Conservation (phyloP, 345 rosid species). For the Boechera divaricarpa region DNA sequence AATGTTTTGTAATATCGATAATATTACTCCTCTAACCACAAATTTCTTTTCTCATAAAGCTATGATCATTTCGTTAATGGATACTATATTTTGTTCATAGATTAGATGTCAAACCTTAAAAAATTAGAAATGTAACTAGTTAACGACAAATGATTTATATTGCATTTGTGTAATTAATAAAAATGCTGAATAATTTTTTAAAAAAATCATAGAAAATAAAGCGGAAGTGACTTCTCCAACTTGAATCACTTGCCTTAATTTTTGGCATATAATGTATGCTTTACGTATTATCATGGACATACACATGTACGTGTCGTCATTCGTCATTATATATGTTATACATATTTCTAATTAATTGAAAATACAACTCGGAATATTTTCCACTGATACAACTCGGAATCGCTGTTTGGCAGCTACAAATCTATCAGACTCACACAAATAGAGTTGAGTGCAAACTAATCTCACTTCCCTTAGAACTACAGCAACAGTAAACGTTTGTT, state of each 20-base stretch:
- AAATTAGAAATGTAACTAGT: background rate
- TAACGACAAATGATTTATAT: background rate
- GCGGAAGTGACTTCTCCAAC: conserved; percentile 1
- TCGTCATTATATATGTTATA: background rate
- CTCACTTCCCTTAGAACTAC: conserved; percentile 24
- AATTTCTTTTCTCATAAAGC: background rate
- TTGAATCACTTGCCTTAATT: conserved; percentile 4
- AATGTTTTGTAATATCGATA: background rate
- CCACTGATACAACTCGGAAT: background rate
- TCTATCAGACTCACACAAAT: background rate
- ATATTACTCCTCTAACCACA: background rate
- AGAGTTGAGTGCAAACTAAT: conserved; percentile 19
- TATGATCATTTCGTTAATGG: background rate
- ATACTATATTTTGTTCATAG: too few species aligned
- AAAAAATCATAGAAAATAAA: background rate
- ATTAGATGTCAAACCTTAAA: too few species aligned
- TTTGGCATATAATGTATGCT: conserved; percentile 4
- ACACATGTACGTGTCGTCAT: background rate
- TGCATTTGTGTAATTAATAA: background rate
- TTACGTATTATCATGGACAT: conserved; percentile 13
- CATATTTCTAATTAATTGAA: background rate
- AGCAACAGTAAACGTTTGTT: background rate
- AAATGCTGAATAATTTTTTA: background rate
- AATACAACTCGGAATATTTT: background rate
- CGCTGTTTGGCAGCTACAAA: conserved; percentile 19